A percentile compares a stretch with the other conserved stretches of the same genome.
These are phyloP conservation scores for Cardamine resedifolia DNA, from an alignment of 345 rosid species.

Conservation along the genomic window DNA sequence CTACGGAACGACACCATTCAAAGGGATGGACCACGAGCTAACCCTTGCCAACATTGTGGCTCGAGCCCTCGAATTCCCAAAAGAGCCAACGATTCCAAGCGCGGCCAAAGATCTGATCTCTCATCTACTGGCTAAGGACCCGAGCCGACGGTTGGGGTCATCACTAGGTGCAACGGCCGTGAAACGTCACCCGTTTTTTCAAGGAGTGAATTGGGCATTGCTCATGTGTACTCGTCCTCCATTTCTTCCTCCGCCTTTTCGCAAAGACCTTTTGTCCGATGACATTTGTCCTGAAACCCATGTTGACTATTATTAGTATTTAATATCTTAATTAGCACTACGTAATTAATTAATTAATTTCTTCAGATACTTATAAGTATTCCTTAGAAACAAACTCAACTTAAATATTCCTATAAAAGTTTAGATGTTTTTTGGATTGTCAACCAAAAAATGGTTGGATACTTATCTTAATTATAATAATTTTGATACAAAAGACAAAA, in stretches of 20 bases:
- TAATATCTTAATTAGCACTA: constrained; percentile 35
- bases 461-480: neutral
- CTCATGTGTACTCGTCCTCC: constrained; percentile 81
- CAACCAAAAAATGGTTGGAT: neutral
- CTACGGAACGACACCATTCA: constrained; percentile 76
- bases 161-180: constrained; percentile 81
- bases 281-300: constrained; percentile 65
- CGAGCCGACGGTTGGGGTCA: constrained; percentile 70
- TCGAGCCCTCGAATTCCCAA: constrained; percentile 87
- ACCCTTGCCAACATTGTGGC: constrained; percentile 91
- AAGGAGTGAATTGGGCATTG: constrained; percentile 93
- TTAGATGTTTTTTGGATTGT: neutral
- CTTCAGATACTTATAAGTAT: neutral
- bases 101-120: constrained; percentile 67
- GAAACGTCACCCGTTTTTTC: constrained; percentile 78
- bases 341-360: neutral
- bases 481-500: neutral
- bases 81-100: constrained; percentile 62
- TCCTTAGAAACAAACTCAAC: neutral
- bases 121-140: constrained; percentile 74
- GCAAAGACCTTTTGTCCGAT: constrained; percentile 58
- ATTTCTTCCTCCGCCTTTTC: constrained; percentile 68
- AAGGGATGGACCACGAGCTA: constrained; percentile 85
- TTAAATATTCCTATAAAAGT: neutral
- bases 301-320: constrained; percentile 71